Base-by-base conservation (phyloP, 1,139 yeast species). In the Geotrichum histeridarum region DNA sequence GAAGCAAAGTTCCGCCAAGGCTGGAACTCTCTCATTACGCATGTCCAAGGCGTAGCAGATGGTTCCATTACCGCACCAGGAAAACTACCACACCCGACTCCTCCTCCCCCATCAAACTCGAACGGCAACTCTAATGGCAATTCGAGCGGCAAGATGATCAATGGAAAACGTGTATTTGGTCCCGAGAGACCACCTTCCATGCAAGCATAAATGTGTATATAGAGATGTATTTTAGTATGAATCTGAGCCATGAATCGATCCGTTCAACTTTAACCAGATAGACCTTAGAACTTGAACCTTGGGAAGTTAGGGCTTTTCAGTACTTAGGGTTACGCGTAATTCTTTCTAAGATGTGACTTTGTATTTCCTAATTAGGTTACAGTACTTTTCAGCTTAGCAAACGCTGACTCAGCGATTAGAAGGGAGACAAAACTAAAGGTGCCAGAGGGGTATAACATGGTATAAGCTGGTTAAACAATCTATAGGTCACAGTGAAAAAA, bases 121-220 rank as follows among this genome's bases (percentile, higher is more conserved):
- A 33, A 33, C 7, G 12, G 37, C 35, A 32, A 11, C 8, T 32
- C 39, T 11, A 7, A 32, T 48, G 36, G 18, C 6, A 22, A 36
- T 15, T 36, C 31, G 17, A 15, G 39, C 8, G 30, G 49, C 15
- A 17, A 30, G 41, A 35, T 46, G 49, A 51, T 51, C n/a, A 46
- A 51, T 43, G 51, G 53, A 8, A 57, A 53, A 48, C 61, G 58
- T 9, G 51, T 55, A n/a, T 61, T 54, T 54, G 64, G 64, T 1
- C 64, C 64, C 8, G 63, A 59, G 18, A 41, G 61, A 27, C 64
- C 64, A 1, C 64, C 64, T 9, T 44, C 55, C 9, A 54, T 60
- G 61, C 48, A 22, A 22, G 27, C 27, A 22, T 22, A 22, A 22
- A 3, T 22, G 27, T 22, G 3, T 22, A 22, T 22, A 22, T 22